A percentile compares a stretch with the other conserved stretches of the same genome.
These are phyloP conservation scores for Salvia sclarea DNA, from an alignment of 305 asterid genomes.

Conservation along the genomic window DNA sequence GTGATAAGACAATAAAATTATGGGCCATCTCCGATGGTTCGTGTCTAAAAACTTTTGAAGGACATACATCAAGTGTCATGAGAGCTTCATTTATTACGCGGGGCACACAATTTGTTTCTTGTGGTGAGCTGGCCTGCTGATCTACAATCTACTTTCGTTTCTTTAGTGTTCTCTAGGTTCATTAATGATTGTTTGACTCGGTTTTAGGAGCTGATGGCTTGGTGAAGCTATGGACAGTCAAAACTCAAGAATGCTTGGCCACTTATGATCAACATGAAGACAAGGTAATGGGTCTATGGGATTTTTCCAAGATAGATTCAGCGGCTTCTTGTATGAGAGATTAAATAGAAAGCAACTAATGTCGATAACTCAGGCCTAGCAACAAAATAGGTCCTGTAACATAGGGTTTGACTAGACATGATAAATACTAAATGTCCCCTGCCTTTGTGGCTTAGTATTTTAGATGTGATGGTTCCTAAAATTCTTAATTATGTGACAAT, in stretches of 20 bases:
- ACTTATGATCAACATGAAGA: constrained; percentile 95
- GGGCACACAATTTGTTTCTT: constrained; percentile 90
- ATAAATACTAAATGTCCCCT: background rate
- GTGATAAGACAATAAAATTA: constrained; percentile 88
- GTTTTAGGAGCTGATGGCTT: constrained; percentile 89
- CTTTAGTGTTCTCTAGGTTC: constrained; percentile 15
- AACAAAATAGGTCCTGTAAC: background rate
- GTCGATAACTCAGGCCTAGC: background rate
- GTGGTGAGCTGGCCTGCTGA: constrained; percentile 54
- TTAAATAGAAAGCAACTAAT: background rate
- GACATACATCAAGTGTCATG: constrained; percentile 87
- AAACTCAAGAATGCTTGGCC: constrained; percentile 83
- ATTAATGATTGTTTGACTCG: constrained; percentile 27
- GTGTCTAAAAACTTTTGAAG: constrained; percentile 93
- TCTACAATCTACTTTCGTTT: constrained; percentile 5
- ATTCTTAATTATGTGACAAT: background rate
- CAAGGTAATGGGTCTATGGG: constrained; percentile 54
- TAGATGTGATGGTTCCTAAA: background rate
- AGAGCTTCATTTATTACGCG: constrained; percentile 88
- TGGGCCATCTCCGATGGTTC: constrained; percentile 96
- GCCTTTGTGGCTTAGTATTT: too few relatives aligned
- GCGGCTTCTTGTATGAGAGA: background rate
- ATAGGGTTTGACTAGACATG: background rate
- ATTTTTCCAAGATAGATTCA: constrained; percentile 19
- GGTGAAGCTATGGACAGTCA: constrained; percentile 97